phyloP scores from a whole-genome alignment of 208 protist genomes.

The Porcisia hertigi region DNA sequence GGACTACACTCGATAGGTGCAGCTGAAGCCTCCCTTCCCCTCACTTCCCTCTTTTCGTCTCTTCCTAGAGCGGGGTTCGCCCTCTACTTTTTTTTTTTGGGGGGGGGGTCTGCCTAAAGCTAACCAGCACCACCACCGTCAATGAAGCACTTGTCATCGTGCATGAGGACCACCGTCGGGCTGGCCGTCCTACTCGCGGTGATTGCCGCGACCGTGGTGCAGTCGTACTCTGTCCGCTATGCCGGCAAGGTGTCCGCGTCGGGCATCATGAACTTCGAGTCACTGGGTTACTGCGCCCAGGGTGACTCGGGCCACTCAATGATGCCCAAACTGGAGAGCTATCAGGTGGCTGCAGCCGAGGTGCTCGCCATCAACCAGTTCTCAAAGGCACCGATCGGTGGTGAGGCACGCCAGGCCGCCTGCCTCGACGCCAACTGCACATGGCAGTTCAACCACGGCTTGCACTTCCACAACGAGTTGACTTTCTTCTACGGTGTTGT shows the following conservation, averaged over 20 bases:
- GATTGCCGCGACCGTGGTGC: conserved; percentile 7
- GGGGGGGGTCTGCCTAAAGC: neutral
- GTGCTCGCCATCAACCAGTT: conserved; percentile 27
- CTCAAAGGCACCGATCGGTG: conserved; percentile 46
- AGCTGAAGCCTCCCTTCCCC: too few species aligned
- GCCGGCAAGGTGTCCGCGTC: conserved; percentile 17
- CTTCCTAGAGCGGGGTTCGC: too few species aligned
- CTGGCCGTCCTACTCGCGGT: conserved; percentile 21
- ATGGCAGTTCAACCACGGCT: conserved; percentile 61
- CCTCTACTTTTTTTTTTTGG: too few species aligned
- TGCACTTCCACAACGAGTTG: conserved; percentile 44
- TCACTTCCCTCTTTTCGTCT: too few species aligned
- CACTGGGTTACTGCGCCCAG: conserved; percentile 35
- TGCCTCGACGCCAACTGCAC: conserved; percentile 47
- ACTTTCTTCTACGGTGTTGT: conserved; percentile 63
- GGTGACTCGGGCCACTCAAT: conserved; percentile 44
- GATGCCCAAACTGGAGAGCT: conserved; percentile 59
- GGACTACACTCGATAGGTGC: too few species aligned
- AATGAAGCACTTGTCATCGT: neutral
- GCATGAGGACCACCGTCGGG: neutral
- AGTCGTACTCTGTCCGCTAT: conserved; percentile 55
- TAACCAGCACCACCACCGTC: neutral
- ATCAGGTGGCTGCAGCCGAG: conserved; percentile 26
- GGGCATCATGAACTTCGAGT: conserved; percentile 23
- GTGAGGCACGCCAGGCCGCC: conserved; percentile 34